Base-by-base conservation (phyloP, 225 moss, liverwort and hornwort genomes). In the Anthoceros angustus region DNA sequence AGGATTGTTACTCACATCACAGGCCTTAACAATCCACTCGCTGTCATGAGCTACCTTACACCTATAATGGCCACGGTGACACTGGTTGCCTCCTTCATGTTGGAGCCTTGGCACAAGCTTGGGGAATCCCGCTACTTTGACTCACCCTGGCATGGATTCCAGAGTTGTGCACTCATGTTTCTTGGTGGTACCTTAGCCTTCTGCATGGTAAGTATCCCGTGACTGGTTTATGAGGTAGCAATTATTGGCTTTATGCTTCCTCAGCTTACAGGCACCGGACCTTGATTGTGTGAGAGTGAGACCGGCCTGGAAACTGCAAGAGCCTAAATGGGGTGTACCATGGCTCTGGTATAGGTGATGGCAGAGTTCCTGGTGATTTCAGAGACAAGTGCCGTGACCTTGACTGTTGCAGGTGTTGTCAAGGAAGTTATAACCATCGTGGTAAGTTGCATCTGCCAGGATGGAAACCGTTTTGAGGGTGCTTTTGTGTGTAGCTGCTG, bases 1-100 rank as follows among this genome's bases (percentile, higher is more conserved):
- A 38, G 12, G 63, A 65, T 69, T 0, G 7, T 67, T 70, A 60
- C 16, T 16, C 40, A 5, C 42, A 70, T 72, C 69, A 76, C 88
- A 98, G 98, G 98, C 62, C 79, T 98, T 75, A 98, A 83, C 84
- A 98, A 92, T 68, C 98, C 98, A 23, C 87, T 89, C 63, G 92
- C 87, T 18, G 85, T 84, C 49, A 92, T 98, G 98, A 92, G 92
- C 69, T 84, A 83, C 64, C 76, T 92, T 40, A 92, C 98, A 24
- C 98, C 98, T 23, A 84, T 98, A 16, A 98, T 98, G 98, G 89
- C 98, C 71, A 43, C 76, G 48, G 71, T 86, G 40, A 88, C 98
- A 50, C 72, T 87, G 55, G 65, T 79, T 24, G 72, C 88, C 70
- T 98, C 98, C 24, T 62, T 92, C 26, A 77, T 83, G 48, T 67